Evolutionary conservation across 2,329 filamentous ascomycete species (phyloP), one percentile per base, ranked within the genome.

Genomic region (Didymella arachidicola): DNA sequence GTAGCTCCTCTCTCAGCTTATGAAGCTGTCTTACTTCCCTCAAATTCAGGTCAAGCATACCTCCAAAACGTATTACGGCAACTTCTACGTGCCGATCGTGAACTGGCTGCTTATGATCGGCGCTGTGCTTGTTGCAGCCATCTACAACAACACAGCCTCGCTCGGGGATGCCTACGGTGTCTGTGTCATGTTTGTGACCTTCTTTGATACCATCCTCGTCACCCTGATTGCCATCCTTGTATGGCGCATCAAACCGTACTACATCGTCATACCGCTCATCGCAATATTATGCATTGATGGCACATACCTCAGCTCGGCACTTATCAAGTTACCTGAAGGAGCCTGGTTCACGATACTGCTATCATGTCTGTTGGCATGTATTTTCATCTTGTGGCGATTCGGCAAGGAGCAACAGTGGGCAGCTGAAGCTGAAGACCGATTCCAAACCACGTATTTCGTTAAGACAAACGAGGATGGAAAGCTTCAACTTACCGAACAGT

Each of bases 91-190:
- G 16, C 90, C 90, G 0, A 78, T 90, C 12, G 86, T 87, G 3
- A 93, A 93, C 69, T 93, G 90, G 88, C 78, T 93, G 1, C 80
- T 93, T 61, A 89, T 93, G 87, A 80, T 90, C 30, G 89, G 89
- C 1, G 89, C 89, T 0, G 83, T 94, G n/a, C 79, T 92, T 8
- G 87, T 93, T 8, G 89, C 90, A 0, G 86, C 86, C 0, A 84
- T 91, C 2, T 93, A 91, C 77, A 90, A 87, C 71, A 89, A 91
- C 65, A 84, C 86, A 63, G 73, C 81, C 62, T 54, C 71, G 1
- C 82, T 92, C 0, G 90, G 90, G 25, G 87, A 92, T 67, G 90
- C 90, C 0, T 93, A 93, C 66, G 89, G 90, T 38, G 87, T 91
- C 7, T 93, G 90, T 64, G 90, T 93, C 71, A 91, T 93, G 66